A percentile compares a stretch with the other conserved stretches of the same genome.
Evolutionary conservation across 768 basidiomycete genomes (phyloP).

Genomic region (Clavaria fumosa): DNA sequence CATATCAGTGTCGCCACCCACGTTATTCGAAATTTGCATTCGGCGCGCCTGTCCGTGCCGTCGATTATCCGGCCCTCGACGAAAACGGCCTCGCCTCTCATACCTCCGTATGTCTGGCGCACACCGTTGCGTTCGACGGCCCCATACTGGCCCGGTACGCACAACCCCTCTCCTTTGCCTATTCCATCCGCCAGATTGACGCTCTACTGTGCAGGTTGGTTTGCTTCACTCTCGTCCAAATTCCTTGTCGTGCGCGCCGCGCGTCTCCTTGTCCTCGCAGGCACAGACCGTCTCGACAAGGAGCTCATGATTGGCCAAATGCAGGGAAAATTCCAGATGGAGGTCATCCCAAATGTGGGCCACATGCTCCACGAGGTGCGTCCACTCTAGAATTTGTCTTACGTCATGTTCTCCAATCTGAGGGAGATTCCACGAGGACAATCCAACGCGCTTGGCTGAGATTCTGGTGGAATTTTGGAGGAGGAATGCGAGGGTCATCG

Average conservation of each 20-base stretch:
- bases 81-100: constrained; percentile 20
- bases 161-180: neutral
- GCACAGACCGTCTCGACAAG: constrained; percentile 83
- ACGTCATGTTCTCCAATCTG: neutral
- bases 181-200: neutral
- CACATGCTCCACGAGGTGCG: constrained; percentile 90
- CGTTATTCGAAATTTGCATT: constrained; percentile 65
- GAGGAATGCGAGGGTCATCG: constrained; percentile 60
- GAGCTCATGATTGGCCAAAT: constrained; percentile 94
- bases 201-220: constrained; percentile 56
- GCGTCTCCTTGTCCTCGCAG: constrained; percentile 79
- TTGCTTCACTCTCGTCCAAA: constrained; percentile 58
- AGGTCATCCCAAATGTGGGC: constrained; percentile 73
- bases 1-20: constrained; percentile 52
- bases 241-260: constrained; percentile 73
- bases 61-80: constrained; percentile 42
- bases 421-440: constrained; percentile 43
- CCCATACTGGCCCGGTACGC: constrained; percentile 78
- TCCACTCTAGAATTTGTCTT: constrained; percentile 4
- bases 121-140: constrained; percentile 74
- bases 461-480: constrained; percentile 83
- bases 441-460: constrained; percentile 67
- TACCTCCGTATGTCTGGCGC: constrained; percentile 53
- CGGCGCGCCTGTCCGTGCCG: constrained; percentile 84
- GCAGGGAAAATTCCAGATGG: constrained; percentile 93